phyloP scores from a whole-genome alignment of 192 early-diverging fungal species.

The Pilobolus umbonatus region DNA sequence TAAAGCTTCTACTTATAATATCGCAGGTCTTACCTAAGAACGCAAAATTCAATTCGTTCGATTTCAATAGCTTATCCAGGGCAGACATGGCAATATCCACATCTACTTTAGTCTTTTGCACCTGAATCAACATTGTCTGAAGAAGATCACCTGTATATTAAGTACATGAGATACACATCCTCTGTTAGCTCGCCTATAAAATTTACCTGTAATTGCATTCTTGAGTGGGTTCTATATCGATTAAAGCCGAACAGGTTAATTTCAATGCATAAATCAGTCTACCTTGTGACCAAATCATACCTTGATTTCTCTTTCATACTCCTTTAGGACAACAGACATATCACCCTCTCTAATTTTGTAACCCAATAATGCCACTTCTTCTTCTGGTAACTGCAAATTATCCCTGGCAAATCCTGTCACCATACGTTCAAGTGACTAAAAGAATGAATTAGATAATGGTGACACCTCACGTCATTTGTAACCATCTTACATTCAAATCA shows the following conservation, averaged over 20 bases:
- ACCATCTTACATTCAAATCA: conserved; percentile 68
- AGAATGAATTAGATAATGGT: background rate
- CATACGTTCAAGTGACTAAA: conserved; percentile 83
- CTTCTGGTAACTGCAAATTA: conserved; percentile 38
- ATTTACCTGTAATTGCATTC: conserved; percentile 35
- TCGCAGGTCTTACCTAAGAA: conserved; percentile 53
- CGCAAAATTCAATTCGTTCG: conserved; percentile 95
- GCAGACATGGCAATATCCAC: conserved; percentile 88
- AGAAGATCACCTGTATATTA: conserved; percentile 56
- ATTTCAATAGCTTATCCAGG: conserved; percentile 84
- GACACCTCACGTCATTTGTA: background rate
- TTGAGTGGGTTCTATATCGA: conserved; percentile 40
- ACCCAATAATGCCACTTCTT: conserved; percentile 48
- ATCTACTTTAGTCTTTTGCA: conserved; percentile 96
- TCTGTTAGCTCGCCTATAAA: background rate
- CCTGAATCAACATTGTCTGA: conserved; percentile 69
- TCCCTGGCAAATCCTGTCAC: conserved; percentile 72
- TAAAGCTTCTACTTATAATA: background rate
- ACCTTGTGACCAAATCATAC: conserved; percentile 17
- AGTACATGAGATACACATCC: background rate
- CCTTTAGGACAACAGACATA: conserved; percentile 68
- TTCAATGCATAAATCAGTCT: background rate
- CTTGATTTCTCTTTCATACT: conserved; percentile 77
- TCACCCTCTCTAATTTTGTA: conserved; percentile 71
- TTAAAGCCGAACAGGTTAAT: background rate